Evolutionary conservation across 2,329 filamentous ascomycete genomes (phyloP).

Genomic region (Aureobasidium sp.): DNA sequence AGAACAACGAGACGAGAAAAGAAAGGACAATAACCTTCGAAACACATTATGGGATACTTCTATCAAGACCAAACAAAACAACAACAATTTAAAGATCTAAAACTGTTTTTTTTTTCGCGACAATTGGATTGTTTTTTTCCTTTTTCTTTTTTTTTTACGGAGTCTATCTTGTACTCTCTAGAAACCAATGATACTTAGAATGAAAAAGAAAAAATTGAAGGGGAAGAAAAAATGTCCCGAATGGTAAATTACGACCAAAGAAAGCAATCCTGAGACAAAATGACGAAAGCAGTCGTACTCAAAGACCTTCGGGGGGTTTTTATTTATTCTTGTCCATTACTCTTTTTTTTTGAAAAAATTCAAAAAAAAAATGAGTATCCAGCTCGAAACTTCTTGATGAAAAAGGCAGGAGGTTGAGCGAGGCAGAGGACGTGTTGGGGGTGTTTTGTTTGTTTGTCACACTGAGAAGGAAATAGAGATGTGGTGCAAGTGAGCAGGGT

Average conservation of each 20-base stretch:
- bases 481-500: not conserved
- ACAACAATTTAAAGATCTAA: too few relatives aligned
- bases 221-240: constrained; percentile 4
- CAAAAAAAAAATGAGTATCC: constrained; percentile 3
- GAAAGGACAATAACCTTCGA: too few relatives aligned
- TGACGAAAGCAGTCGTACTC: constrained; percentile 17
- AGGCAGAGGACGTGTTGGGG: constrained; percentile 17
- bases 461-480: not conserved
- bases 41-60: too few relatives aligned
- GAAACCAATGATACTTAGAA: not conserved
- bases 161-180: too few relatives aligned
- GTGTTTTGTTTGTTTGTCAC: not conserved
- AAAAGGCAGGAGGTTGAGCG: constrained; percentile 12
- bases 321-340: constrained; percentile 17
- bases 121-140: too few relatives aligned
- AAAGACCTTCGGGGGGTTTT: constrained; percentile 16
- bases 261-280: constrained; percentile 1
- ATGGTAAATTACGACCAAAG: constrained; percentile 17
- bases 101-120: too few relatives aligned
- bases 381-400: constrained; percentile 16
- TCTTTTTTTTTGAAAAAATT: not conserved
- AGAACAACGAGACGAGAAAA: too few relatives aligned
- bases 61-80: too few relatives aligned
- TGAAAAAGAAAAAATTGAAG: not conserved
- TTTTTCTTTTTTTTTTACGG: too few relatives aligned